phyloP scores from a whole-genome alignment of 495 filamentous ascomycete species.

The Xylaria grammica region DNA sequence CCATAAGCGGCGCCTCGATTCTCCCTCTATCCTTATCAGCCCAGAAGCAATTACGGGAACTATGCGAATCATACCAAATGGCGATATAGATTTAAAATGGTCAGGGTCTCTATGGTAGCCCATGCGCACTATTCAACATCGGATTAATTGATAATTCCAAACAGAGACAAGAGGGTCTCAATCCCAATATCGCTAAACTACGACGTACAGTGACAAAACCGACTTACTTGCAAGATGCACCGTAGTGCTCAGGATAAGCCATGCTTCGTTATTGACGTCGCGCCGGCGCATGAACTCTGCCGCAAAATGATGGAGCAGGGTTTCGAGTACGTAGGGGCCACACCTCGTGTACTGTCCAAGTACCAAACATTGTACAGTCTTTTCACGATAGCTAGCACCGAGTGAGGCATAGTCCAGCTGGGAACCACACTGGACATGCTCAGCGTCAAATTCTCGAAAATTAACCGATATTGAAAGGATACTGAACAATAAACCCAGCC shows the following conservation, averaged over 20 bases:
- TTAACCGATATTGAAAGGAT: conserved; percentile 30
- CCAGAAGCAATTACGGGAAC: neutral
- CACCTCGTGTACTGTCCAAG: conserved; percentile 50
- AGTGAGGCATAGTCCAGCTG: conserved; percentile 28
- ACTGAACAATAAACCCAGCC: conserved; percentile 39
- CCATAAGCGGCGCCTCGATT: conserved; percentile 52
- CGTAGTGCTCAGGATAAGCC: conserved; percentile 44
- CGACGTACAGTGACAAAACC: neutral
- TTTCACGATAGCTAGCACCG: conserved; percentile 32
- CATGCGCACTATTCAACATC: conserved; percentile 37
- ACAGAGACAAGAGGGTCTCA: neutral
- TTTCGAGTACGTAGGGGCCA: conserved; percentile 47
- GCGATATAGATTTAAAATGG: conserved; percentile 42
- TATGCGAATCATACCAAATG: conserved; percentile 32
- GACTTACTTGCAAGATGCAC: conserved; percentile 39
- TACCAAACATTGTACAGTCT: conserved; percentile 42
- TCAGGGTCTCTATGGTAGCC: conserved; percentile 47
- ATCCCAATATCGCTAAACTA: neutral
- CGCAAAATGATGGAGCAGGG: conserved; percentile 42
- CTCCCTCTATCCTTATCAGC: conserved; percentile 33
- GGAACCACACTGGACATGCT: conserved; percentile 28
- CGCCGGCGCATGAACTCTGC: conserved; percentile 40
- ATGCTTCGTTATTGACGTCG: conserved; percentile 45
- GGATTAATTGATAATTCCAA: neutral
- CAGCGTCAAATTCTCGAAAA: conserved; percentile 18